Conservation (phyloP, 768 basidiomycete genomes). For the Amanita exitialis region DNA sequence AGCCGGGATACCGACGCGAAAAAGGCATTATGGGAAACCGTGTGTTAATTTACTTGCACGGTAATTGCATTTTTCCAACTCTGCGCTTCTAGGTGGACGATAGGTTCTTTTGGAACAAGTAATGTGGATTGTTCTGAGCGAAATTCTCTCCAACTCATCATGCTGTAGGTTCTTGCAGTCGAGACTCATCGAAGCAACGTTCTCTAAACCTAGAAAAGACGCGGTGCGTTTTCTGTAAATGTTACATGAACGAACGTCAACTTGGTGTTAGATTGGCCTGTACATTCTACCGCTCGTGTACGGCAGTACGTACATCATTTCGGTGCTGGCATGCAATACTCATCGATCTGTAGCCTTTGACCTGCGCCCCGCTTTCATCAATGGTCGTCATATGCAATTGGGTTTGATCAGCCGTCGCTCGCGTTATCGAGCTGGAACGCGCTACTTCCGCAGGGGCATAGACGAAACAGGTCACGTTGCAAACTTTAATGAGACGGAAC, state of each 20-base stretch:
- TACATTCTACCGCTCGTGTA: constrained; percentile 92
- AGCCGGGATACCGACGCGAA: constrained; percentile 37
- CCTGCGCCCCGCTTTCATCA: constrained; percentile 62
- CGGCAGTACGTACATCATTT: constrained; percentile 60
- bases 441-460: constrained; percentile 93
- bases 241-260: constrained; percentile 7
- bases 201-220: constrained; percentile 45
- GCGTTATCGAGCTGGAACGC: constrained; percentile 90
- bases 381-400: constrained; percentile 71
- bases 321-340: constrained; percentile 3
- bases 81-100: constrained; percentile 63
- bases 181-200: constrained; percentile 27
- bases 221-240: constrained; percentile 29
- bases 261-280: constrained; percentile 52
- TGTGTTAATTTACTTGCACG: constrained; percentile 24
- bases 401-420: constrained; percentile 90
- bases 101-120: constrained; percentile 98
- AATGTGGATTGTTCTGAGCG: constrained; percentile 37
- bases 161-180: constrained; percentile 27
- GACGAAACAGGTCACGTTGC: constrained; percentile 85
- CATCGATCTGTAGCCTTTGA: constrained; percentile 60
- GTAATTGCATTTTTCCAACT: not conserved
- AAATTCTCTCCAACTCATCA: constrained; percentile 40
- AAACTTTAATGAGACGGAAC: constrained; percentile 98
- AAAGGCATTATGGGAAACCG: constrained; percentile 70